Evolutionary conservation across 306 rosid species (phyloP).

Genomic region (Rosa rugosa): DNA sequence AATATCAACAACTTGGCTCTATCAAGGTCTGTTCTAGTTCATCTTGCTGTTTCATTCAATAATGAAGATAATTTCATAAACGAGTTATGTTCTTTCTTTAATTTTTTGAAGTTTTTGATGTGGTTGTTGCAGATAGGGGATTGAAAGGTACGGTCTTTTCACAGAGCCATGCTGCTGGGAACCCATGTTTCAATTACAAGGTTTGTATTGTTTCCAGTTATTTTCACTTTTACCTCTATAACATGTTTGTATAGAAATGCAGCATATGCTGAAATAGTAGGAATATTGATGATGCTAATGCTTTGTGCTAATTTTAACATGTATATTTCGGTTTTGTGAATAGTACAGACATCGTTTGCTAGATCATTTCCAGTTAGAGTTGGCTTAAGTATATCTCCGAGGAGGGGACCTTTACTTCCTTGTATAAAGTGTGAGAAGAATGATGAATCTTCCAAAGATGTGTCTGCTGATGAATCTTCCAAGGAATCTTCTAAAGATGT

Average conservation of each 20-base stretch:
- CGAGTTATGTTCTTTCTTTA: not conserved
- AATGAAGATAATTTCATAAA: not conserved
- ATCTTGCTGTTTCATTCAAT: not conserved
- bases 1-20: slow-evolving; percentile 39
- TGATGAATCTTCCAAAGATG: slow-evolving; percentile 48
- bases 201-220: slow-evolving; percentile 22
- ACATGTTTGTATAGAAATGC: not conserved
- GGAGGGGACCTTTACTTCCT: slow-evolving; percentile 41
- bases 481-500: slow-evolving; percentile 40
- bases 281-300: not conserved
- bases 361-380: slow-evolving; percentile 60
- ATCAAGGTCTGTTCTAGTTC: slow-evolving; percentile 30
- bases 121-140: slow-evolving; percentile 43
- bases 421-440: slow-evolving; percentile 71
- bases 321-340: slow-evolving; percentile 20
- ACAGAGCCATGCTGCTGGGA: slow-evolving; percentile 41
- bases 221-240: not conserved
- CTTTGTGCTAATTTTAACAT: slow-evolving; percentile 27
- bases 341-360: slow-evolving; percentile 51
- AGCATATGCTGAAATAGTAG: not conserved
- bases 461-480: slow-evolving; percentile 39
- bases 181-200: slow-evolving; percentile 57
- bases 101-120: not conserved
- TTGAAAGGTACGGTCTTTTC: slow-evolving; percentile 38
- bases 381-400: slow-evolving; percentile 37